phyloP scores from a whole-genome alignment of 208 protist genomes.

The Crithidia sp. region DNA sequence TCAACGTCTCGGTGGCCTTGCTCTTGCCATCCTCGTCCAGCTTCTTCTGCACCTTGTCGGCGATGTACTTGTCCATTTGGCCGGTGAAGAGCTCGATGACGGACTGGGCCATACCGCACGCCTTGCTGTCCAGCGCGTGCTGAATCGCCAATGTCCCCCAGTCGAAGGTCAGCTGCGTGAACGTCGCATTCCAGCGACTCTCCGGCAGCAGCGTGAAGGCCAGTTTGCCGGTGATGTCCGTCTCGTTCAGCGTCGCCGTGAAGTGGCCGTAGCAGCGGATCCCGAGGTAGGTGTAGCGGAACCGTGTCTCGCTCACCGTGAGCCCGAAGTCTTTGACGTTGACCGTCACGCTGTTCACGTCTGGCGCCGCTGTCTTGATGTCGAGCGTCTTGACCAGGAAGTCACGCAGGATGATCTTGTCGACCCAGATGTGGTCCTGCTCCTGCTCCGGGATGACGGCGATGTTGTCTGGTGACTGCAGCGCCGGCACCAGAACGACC shows the following conservation, averaged over 20 bases:
- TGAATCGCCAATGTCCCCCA: conserved; percentile 55
- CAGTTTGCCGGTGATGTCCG: conserved; percentile 27
- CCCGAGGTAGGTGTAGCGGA: conserved; percentile 38
- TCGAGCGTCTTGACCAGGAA: conserved; percentile 36
- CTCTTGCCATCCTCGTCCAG: conserved; percentile 30
- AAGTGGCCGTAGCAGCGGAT: conserved; percentile 47
- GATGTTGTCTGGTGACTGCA: conserved; percentile 31
- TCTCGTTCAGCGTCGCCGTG: conserved; percentile 37
- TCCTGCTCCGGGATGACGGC: conserved; percentile 42
- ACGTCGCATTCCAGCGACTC: conserved; percentile 36
- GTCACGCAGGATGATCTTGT: conserved; percentile 45
- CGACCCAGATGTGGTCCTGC: conserved; percentile 45
- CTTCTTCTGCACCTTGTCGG: conserved; percentile 37
- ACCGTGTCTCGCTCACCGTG: conserved; percentile 53
- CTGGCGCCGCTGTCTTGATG: conserved; percentile 25
- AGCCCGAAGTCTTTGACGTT: conserved; percentile 31
- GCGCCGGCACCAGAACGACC: conserved; percentile 13
- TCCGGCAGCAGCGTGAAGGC: conserved; percentile 34
- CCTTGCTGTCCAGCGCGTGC: conserved; percentile 44
- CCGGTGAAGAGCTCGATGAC: conserved; percentile 59
- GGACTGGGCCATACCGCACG: conserved; percentile 49
- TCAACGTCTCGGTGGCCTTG: conserved; percentile 32
- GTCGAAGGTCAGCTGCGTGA: conserved; percentile 23
- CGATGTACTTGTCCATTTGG: conserved; percentile 58
- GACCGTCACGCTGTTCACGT: conserved; percentile 37